phyloP scores from a whole-genome alignment of 768 basidiomycete species.

The Tephrocybe sp. region DNA sequence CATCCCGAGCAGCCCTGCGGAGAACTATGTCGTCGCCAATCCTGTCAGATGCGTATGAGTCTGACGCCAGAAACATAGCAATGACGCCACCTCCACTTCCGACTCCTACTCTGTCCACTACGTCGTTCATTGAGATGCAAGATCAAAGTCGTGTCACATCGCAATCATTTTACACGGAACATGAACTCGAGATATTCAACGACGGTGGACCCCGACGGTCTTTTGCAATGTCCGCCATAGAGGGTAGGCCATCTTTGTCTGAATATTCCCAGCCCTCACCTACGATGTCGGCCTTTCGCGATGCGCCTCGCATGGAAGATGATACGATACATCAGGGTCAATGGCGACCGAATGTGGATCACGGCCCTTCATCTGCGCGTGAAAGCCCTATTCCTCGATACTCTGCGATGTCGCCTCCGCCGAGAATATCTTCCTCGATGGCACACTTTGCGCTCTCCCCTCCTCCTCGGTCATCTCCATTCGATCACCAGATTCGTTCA shows the following conservation, averaged over 20 bases:
- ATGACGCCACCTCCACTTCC: slow-evolving; percentile 50
- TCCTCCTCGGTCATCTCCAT: slow-evolving; percentile 45
- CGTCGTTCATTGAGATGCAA: slow-evolving; percentile 27
- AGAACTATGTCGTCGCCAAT: slow-evolving; percentile 55
- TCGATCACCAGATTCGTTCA: slow-evolving; percentile 24
- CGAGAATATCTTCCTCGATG: slow-evolving; percentile 64
- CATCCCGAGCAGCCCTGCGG: slow-evolving; percentile 31
- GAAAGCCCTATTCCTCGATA: slow-evolving; percentile 33
- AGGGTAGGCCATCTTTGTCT: slow-evolving; percentile 58
- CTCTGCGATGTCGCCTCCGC: slow-evolving; percentile 54
- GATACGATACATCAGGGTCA: slow-evolving; percentile 25
- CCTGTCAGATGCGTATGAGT: slow-evolving; percentile 44
- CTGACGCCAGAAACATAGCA: slow-evolving; percentile 25
- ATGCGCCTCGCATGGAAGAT: slow-evolving; percentile 41
- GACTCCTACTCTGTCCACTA: slow-evolving; percentile 19
- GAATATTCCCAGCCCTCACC: slow-evolving; percentile 74
- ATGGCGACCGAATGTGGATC: slow-evolving; percentile 27
- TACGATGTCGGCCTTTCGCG: slow-evolving; percentile 79
- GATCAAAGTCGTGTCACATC: slow-evolving; percentile 22
- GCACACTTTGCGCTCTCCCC: slow-evolving; percentile 57
- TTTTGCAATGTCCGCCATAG: slow-evolving; percentile 48
- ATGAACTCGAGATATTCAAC: slow-evolving; percentile 38
- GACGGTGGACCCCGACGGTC: slow-evolving; percentile 44
- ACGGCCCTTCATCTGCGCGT: slow-evolving; percentile 16
- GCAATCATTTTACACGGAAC: slow-evolving; percentile 38